Percentiles rank a stretch among this genome's conserved stretches.
These are phyloP conservation scores for Pontederia paniculata DNA, from an alignment of 176 grass and related monocot genomes.

Conservation along the genomic window DNA sequence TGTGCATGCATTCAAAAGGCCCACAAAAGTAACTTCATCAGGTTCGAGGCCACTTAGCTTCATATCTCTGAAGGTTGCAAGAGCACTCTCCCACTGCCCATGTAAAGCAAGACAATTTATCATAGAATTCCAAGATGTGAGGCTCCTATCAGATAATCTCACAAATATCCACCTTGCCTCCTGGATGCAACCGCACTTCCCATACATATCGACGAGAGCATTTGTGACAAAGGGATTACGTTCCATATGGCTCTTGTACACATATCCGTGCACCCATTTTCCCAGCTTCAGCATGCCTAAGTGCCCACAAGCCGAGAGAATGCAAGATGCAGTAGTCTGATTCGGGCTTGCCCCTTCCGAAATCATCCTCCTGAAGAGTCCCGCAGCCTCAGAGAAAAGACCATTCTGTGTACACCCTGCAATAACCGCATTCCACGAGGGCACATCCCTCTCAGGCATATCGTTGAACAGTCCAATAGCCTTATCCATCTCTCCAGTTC, in stretches of 20 bases:
- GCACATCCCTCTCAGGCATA: slow-evolving; percentile 13
- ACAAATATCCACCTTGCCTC: slow-evolving; percentile 33
- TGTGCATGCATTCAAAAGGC: slow-evolving; percentile 58
- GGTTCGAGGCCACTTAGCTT: slow-evolving; percentile 27
- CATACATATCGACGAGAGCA: slow-evolving; percentile 67
- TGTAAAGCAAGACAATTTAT: slow-evolving; percentile 50
- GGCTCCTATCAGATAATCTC: slow-evolving; percentile 32
- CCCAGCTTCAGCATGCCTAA: slow-evolving; percentile 44
- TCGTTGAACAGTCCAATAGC: slow-evolving; percentile 6
- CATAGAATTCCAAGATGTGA: slow-evolving; percentile 51
- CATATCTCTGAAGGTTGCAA: slow-evolving; percentile 42
- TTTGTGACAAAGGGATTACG: slow-evolving; percentile 41
- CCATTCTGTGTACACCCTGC: slow-evolving; percentile 11
- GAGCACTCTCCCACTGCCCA: slow-evolving; percentile 35
- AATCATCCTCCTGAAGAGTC: background rate
- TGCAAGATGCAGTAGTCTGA: slow-evolving; percentile 46
- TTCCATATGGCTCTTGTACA: slow-evolving; percentile 32
- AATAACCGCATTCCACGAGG: slow-evolving; percentile 12
- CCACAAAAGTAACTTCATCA: slow-evolving; percentile 58
- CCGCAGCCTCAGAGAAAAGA: slow-evolving; percentile 1
- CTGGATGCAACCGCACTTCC: slow-evolving; percentile 36
- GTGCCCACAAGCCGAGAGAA: slow-evolving; percentile 52
- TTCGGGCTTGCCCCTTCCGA: slow-evolving; percentile 39
- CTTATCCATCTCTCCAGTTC: background rate
- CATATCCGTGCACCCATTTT: slow-evolving; percentile 46